These are phyloP conservation scores for Penicillium sclerotiorum DNA, from an alignment of 2,329 filamentous ascomycete species.

Conservation along the genomic window DNA sequence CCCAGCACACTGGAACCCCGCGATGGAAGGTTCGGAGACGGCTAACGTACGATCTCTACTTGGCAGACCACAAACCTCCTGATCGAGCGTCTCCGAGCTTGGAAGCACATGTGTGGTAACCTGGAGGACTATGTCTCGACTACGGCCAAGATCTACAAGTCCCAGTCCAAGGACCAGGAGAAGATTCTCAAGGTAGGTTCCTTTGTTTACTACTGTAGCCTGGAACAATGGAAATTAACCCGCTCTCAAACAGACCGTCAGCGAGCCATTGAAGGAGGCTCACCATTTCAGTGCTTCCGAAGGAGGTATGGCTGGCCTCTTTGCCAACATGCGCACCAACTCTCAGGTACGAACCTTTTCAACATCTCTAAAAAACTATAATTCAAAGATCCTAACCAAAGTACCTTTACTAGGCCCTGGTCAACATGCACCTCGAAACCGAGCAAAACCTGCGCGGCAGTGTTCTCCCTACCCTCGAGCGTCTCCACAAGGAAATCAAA, in stretches of 20 bases:
- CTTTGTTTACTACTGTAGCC: no score
- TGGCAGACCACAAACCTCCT: constrained; percentile 75
- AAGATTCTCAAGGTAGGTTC: constrained; percentile 76
- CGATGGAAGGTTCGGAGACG: not conserved
- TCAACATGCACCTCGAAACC: constrained; percentile 87
- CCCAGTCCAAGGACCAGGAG: constrained; percentile 92
- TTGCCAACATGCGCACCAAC: constrained; percentile 91
- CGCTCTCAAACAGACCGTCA: constrained; percentile 65
- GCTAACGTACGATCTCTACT: constrained; percentile 3
- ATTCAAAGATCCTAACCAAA: not conserved
- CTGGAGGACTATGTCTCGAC: constrained; percentile 86
- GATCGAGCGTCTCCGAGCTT: constrained; percentile 84
- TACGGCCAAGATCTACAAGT: constrained; percentile 82
- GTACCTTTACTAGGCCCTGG: constrained; percentile 62
- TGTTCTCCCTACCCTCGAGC: constrained; percentile 84
- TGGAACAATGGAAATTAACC: not conserved
- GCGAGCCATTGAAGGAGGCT: constrained; percentile 80
- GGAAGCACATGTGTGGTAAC: constrained; percentile 92
- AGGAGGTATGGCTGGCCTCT: constrained; percentile 86
- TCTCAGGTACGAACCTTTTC: constrained; percentile 62
- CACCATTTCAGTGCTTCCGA: constrained; percentile 90
- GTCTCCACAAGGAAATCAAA: constrained; percentile 95
- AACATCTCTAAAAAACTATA: not conserved
- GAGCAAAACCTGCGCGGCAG: constrained; percentile 86
- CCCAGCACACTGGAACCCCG: not conserved